phyloP scores from a whole-genome alignment of 768 basidiomycete species.

The Coprinellus micaceus region DNA sequence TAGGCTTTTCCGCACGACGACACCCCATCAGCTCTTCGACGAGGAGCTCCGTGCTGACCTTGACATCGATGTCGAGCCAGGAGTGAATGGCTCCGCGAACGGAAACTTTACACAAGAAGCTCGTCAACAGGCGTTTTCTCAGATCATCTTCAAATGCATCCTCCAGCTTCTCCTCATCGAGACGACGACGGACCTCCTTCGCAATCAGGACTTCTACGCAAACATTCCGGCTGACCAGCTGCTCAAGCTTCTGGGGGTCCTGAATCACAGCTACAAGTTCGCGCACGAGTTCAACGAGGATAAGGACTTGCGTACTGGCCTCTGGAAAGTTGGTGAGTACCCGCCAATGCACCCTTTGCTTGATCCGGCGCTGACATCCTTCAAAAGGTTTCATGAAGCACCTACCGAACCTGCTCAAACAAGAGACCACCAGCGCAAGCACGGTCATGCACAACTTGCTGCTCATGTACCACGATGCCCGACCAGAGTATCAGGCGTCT shows the following conservation, averaged over 20 bases:
- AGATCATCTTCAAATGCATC: slow-evolving; percentile 99
- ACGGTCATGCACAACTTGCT: slow-evolving; percentile 90
- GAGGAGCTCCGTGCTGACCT: slow-evolving; percentile 85
- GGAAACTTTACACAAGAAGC: slow-evolving; percentile 53
- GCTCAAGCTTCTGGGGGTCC: slow-evolving; percentile 87
- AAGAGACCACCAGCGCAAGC: slow-evolving; percentile 95
- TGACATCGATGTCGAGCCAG: slow-evolving; percentile 28
- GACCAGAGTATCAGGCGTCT: slow-evolving; percentile 83
- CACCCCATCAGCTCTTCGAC: slow-evolving; percentile 95
- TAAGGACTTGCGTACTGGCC: slow-evolving; percentile 90
- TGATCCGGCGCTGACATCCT: too few species aligned
- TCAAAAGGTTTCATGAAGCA: slow-evolving; percentile 99
- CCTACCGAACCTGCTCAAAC: slow-evolving; percentile 93
- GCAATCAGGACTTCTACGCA: slow-evolving; percentile 86
- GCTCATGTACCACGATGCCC: slow-evolving; percentile 89
- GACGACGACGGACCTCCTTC: slow-evolving; percentile 91
- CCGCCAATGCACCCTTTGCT: too few species aligned
- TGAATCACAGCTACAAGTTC: slow-evolving; percentile 97
- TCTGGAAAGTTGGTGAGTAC: slow-evolving; percentile 98
- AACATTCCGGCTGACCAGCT: slow-evolving; percentile 94
- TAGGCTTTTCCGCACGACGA: slow-evolving; percentile 95
- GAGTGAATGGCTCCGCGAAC: slow-evolving; percentile 27
- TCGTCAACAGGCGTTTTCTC: slow-evolving; percentile 87
- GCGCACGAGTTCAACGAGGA: slow-evolving; percentile 97
- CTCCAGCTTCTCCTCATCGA: slow-evolving; percentile 94